Conservation (phyloP, 2,329 filamentous ascomycete species). For the Neonectria ditissima region DNA sequence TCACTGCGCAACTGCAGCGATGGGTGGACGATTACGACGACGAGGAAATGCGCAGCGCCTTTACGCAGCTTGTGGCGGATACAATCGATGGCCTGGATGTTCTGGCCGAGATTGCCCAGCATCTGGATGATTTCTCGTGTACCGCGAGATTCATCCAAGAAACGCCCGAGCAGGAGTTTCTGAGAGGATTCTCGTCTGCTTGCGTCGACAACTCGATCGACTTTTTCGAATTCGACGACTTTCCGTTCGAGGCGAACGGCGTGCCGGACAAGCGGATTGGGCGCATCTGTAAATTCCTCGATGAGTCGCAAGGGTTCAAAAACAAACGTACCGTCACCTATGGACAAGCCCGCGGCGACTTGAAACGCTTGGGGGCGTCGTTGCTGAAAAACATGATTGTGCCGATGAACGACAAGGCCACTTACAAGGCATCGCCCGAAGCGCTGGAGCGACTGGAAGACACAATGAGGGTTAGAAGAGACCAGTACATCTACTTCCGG, state of each 20-base stretch:
- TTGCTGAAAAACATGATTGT: slow-evolving; percentile 31
- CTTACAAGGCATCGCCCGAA: neutral
- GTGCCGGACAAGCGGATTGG: slow-evolving; percentile 29
- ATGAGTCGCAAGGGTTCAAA: slow-evolving; percentile 36
- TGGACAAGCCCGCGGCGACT: slow-evolving; percentile 36
- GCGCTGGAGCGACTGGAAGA: slow-evolving; percentile 20
- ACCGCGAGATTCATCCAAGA: neutral
- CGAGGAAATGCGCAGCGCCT: slow-evolving; percentile 10
- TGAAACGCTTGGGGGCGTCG: slow-evolving; percentile 42
- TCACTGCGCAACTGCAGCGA: slow-evolving; percentile 32
- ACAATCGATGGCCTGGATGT: slow-evolving; percentile 37
- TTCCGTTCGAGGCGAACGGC: slow-evolving; percentile 16
- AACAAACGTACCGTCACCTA: neutral
- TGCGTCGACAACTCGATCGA: slow-evolving; percentile 22
- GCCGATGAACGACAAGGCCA: slow-evolving; percentile 17
- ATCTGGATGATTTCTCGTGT: slow-evolving; percentile 28
- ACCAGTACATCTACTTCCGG: slow-evolving; percentile 23
- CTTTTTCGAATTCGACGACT: slow-evolving; percentile 34
- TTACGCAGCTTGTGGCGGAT: slow-evolving; percentile 39
- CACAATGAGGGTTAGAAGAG: slow-evolving; percentile 23
- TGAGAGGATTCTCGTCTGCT: neutral
- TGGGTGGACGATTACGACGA: slow-evolving; percentile 35
- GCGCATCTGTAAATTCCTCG: slow-evolving; percentile 36
- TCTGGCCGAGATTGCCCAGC: slow-evolving; percentile 38
- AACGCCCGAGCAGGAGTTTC: neutral